Evolutionary conservation across 139 green algal genomes (phyloP), one percentile per base, ranked within the genome.

Genomic region (Chlamydomonas sp.): DNA sequence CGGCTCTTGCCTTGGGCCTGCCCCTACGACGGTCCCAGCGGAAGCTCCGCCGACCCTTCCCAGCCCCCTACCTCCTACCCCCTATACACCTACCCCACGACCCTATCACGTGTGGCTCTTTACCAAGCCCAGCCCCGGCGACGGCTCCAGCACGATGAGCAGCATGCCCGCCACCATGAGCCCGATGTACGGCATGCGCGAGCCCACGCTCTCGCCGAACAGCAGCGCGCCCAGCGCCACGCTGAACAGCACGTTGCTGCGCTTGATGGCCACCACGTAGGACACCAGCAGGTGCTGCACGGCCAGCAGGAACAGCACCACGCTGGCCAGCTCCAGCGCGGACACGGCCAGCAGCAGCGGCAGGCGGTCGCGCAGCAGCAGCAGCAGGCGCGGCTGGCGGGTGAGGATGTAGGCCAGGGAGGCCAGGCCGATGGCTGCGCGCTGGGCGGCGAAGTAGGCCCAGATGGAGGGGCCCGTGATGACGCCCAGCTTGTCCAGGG

Each of bases 251-350:
- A 96, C 93, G 85, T 94, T 93, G 81, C 85, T 91, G 62, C 94
- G 90, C 91, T 96, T 96, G 72, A 94, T 93, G 57, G 94, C 94
- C 4, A 96, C 90, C 61, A 93, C 91, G 77, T 96, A 96, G 49
- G 78, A 90, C 57, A 95, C 93, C 31, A 95, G 86, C 10, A 95
- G 63, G 74, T 94, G 85, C 59, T 94, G 77, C 8, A 96, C 88
- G 15, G 90, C 91, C 15, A 90, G 57, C 63, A 96, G 81, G 74
- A 93, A 96, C 8, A 92, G 85, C 16, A 94, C 71, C 16, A 96
- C 90, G 31, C 83, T 72, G 1, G 77, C 76, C 14, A 94, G 86
- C 84, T 96, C 93, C 61, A 92, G 69, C 16, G 87, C 1, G 5
- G 76, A 89, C 4, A 95, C 91, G 69, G 78, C 57, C 9, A 90